These are phyloP conservation scores for Sclerotiophoma versabilis DNA, from an alignment of 2,329 filamentous ascomycete genomes.

Conservation along the genomic window DNA sequence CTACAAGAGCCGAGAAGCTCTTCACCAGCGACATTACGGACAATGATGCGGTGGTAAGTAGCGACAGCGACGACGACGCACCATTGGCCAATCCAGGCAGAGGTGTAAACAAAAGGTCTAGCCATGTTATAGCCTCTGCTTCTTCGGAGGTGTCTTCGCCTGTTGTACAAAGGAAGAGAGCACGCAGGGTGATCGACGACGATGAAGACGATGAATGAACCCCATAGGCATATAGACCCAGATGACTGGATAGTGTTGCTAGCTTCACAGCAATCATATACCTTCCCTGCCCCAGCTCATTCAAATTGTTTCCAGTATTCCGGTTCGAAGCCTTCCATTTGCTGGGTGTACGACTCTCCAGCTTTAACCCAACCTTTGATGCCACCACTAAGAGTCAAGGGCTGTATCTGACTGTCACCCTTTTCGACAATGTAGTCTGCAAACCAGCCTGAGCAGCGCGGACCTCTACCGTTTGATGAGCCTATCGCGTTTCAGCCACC, in stretches of 20 bases:
- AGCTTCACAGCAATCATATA: neutral
- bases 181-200: constrained; percentile 40
- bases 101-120: constrained; percentile 22
- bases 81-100: constrained; percentile 17
- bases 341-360: constrained; percentile 46
- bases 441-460: constrained; percentile 48
- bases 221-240: neutral
- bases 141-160: constrained; percentile 34
- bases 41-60: constrained; percentile 43
- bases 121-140: constrained; percentile 33
- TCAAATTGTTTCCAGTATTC: constrained; percentile 52
- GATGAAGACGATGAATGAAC: constrained; percentile 41
- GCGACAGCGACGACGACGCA: constrained; percentile 43
- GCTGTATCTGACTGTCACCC: constrained; percentile 50
- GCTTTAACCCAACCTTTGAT: constrained; percentile 56
- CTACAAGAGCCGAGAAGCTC: constrained; percentile 37
- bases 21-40: constrained; percentile 47
- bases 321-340: constrained; percentile 52
- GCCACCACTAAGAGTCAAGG: constrained; percentile 53
- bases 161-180: constrained; percentile 31
- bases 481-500: constrained; percentile 34
- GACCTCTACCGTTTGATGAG: constrained; percentile 44
- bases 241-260: neutral
- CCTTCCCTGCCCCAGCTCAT: neutral
- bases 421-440: constrained; percentile 45